Conservation (phyloP, 495 filamentous ascomycete genomes). For the Aspergillus ellipticus region DNA sequence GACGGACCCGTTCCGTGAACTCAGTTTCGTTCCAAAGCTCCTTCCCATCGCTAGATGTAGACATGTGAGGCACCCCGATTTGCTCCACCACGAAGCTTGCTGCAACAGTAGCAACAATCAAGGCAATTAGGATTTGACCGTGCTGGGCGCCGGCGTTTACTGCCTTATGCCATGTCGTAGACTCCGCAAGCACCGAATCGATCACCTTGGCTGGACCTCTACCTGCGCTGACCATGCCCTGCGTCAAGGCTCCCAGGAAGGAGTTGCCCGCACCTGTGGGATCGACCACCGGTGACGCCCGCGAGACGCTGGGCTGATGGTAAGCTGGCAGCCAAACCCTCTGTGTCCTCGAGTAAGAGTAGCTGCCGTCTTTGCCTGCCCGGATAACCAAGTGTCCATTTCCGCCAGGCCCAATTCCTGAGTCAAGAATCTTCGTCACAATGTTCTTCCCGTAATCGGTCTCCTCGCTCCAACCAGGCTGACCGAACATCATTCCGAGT, state of each 20-base stretch:
- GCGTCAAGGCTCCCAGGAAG: slow-evolving; percentile 79
- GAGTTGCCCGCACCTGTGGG: slow-evolving; percentile 96
- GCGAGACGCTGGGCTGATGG: slow-evolving; percentile 38
- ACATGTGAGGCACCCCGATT: slow-evolving; percentile 71
- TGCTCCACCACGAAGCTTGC: slow-evolving; percentile 96
- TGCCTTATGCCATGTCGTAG: slow-evolving; percentile 29
- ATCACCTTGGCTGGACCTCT: slow-evolving; percentile 35
- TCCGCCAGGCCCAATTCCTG: slow-evolving; percentile 44
- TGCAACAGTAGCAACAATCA: slow-evolving; percentile 75
- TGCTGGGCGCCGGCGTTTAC: slow-evolving; percentile 22
- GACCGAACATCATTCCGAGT: slow-evolving; percentile 73
- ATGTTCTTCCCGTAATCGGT: slow-evolving; percentile 48
- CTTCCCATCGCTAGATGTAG: slow-evolving; percentile 42
- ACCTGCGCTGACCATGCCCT: slow-evolving; percentile 63
- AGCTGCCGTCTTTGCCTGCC: slow-evolving; percentile 58
- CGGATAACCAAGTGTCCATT: slow-evolving; percentile 50
- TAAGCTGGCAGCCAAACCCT: slow-evolving; percentile 54
- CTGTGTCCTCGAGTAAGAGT: slow-evolving; percentile 37
- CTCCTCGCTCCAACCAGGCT: slow-evolving; percentile 46
- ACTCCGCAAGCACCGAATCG: slow-evolving; percentile 29
- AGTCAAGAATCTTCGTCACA: slow-evolving; percentile 54
- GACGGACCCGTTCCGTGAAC: slow-evolving; percentile 50
- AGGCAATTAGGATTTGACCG: slow-evolving; percentile 61
- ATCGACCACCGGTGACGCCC: slow-evolving; percentile 63
- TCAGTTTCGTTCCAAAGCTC: slow-evolving; percentile 78